Conservation (phyloP, 1,284 basidiomycete species). For the Coniferiporia sulphurascens region DNA sequence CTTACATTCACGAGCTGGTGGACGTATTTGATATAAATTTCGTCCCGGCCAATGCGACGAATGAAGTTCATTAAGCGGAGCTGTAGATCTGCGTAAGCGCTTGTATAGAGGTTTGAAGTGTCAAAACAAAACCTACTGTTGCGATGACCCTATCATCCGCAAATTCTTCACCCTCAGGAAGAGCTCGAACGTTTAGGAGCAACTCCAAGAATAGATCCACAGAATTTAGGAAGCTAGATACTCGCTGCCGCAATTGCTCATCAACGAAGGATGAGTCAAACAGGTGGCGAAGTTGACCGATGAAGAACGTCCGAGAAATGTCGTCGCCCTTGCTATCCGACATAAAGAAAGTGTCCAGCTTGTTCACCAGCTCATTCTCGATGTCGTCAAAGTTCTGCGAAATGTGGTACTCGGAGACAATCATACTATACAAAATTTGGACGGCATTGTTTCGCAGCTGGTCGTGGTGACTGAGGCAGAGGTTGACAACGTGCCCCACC, state of each 20-base stretch:
- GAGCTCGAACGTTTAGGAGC: conserved; percentile 83
- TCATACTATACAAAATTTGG: conserved; percentile 93
- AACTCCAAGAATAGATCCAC: conserved; percentile 93
- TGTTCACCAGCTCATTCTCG: conserved; percentile 92
- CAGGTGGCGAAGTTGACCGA: conserved; percentile 83
- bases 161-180: conserved; percentile 93
- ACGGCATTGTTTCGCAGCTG: conserved; percentile 87
- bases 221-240: conserved; percentile 81
- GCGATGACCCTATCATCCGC: conserved; percentile 93
- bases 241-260: conserved; percentile 69
- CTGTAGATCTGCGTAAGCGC: conserved; percentile 30
- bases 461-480: conserved; percentile 94
- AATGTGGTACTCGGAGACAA: conserved; percentile 86
- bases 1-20: conserved; percentile 88
- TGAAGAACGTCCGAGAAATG: conserved; percentile 89
- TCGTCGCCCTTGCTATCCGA: conserved; percentile 87
- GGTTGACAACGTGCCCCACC: conserved; percentile 86
- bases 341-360: conserved; percentile 90
- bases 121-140: conserved; percentile 46
- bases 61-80: conserved; percentile 92
- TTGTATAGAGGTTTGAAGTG: neutral
- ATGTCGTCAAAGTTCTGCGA: conserved; percentile 81
- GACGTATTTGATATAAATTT: conserved; percentile 92
- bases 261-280: conserved; percentile 85
- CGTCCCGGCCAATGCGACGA: conserved; percentile 78